Percentiles rank a stretch among this genome's conserved stretches.
phyloP scores from a whole-genome alignment of 208 protist species.

The Leishmania tropica region DNA sequence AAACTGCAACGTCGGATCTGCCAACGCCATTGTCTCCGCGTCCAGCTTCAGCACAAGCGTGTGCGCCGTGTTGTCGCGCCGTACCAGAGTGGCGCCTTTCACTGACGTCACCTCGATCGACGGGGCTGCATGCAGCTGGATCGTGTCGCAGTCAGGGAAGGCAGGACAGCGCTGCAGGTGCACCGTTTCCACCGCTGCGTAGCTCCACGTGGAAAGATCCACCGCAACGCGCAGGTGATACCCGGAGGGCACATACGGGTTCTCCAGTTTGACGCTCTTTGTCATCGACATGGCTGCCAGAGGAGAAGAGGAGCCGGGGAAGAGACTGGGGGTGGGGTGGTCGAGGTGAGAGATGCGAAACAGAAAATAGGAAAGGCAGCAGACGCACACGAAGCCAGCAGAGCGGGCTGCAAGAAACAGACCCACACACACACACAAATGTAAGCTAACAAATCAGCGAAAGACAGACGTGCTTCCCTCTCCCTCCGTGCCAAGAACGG shows the following conservation, averaged over 20 bases:
- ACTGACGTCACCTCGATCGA: slow-evolving; percentile 60
- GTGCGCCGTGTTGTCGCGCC: slow-evolving; percentile 46
- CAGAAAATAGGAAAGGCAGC: background rate
- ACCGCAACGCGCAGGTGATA: slow-evolving; percentile 75
- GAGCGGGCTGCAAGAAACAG: background rate
- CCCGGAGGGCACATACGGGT: slow-evolving; percentile 70
- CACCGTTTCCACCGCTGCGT: slow-evolving; percentile 68
- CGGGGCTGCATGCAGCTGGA: slow-evolving; percentile 72
- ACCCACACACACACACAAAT: background rate
- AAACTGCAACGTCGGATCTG: slow-evolving; percentile 68
- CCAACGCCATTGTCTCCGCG: slow-evolving; percentile 34
- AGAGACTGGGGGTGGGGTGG: background rate
- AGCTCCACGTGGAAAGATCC: slow-evolving; percentile 76
- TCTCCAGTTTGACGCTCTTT: slow-evolving; percentile 69
- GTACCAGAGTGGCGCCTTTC: slow-evolving; percentile 51
- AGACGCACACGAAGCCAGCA: background rate
- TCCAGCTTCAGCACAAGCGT: slow-evolving; percentile 73
- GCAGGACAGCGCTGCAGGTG: slow-evolving; percentile 42
- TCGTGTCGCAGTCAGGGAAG: slow-evolving; percentile 30
- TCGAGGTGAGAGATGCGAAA: background rate
- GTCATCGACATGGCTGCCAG: background rate
- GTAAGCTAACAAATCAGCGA: background rate
- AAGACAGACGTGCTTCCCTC: no score
- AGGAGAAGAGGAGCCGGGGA: background rate
- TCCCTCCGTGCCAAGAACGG: background rate